Evolutionary conservation across 2,329 filamentous ascomycete species (phyloP), one percentile per base, ranked within the genome.

Genomic region (Pestalotiopsis sp.): DNA sequence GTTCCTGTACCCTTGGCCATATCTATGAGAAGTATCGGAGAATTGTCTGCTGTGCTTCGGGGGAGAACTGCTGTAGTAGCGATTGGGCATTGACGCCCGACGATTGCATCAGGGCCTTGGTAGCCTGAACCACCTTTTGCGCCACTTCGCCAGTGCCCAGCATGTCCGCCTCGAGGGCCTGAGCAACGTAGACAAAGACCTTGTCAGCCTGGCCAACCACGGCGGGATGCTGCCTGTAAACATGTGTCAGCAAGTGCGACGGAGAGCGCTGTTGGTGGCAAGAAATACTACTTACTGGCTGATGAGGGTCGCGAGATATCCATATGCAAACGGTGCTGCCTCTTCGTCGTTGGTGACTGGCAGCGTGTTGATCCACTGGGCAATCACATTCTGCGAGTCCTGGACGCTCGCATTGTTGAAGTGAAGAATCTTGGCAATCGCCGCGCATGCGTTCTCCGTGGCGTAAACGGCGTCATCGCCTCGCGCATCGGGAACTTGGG

Each of bases 261-360:
- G 20, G 4, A 45, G 52, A 31, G 58, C 12, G 58, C 1, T 61
- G 61, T 17, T 14, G 62, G 17, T 12, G 41, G 67, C 11, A 25
- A 9, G 20, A 27, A 31, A 65, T 11, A 41, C 17, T 69, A 91
- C 94, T 88, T 90, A 98, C 96, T 97, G 92, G 74, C 97, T 92
- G 78, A 98, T 98, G 71, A 99, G 82, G 79, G 97, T 92, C 13
- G 93, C 91, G 69, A 99, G 85, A 82, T 97, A 99, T 59, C 91
- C 91, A 79, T 99, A 99, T 1, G 95, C 95, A 79, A 97, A 98
- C 14, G 96, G 96, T 23, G 96, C 96, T 3, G 96, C 96, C 83
- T 99, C 96, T 80, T 99, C 96, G 73, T 99, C 96, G 76, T 97
- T 98, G 17, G 91, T 91, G 65, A 99, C 92, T 0, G 96, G 96